Percentiles rank a stretch among this genome's conserved stretches.
Conservation (phyloP, 116 monocot species). For the Phalaenopsis hybrid region DNA sequence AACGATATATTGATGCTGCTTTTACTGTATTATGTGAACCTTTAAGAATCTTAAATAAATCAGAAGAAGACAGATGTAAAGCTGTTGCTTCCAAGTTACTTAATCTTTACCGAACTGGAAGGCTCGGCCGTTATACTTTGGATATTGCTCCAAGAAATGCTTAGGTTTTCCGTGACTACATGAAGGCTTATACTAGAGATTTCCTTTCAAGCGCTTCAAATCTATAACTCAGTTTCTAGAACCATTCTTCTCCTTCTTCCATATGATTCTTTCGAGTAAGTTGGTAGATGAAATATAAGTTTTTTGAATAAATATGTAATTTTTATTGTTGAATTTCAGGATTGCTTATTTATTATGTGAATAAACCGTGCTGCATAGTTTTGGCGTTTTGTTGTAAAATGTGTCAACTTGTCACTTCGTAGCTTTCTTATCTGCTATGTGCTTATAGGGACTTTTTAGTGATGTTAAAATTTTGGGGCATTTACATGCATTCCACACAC, state of each 20-base stretch:
- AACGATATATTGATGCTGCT: conserved; percentile 41
- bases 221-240: neutral
- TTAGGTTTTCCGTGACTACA: neutral
- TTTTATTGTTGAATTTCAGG: neutral
- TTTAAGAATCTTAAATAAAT: conserved; percentile 36
- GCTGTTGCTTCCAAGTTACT: conserved; percentile 62
- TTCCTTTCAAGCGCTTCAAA: neutral
- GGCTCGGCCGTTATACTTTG: conserved; percentile 74
- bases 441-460: neutral
- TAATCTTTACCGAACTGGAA: conserved; percentile 82
- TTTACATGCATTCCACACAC: no score
- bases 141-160: conserved; percentile 34
- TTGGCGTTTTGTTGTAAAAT: neutral
- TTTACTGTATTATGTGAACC: conserved; percentile 47
- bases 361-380: neutral
- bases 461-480: no score
- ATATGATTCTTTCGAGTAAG: neutral
- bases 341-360: neutral
- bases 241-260: neutral
- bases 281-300: neutral
- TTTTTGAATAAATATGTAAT: neutral
- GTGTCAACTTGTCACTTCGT: neutral
- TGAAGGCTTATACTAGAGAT: neutral
- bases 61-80: conserved; percentile 28
- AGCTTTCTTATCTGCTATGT: neutral